Base-by-base conservation (phyloP, 2,329 filamentous ascomycete genomes). In the Exophiala calicioides region DNA sequence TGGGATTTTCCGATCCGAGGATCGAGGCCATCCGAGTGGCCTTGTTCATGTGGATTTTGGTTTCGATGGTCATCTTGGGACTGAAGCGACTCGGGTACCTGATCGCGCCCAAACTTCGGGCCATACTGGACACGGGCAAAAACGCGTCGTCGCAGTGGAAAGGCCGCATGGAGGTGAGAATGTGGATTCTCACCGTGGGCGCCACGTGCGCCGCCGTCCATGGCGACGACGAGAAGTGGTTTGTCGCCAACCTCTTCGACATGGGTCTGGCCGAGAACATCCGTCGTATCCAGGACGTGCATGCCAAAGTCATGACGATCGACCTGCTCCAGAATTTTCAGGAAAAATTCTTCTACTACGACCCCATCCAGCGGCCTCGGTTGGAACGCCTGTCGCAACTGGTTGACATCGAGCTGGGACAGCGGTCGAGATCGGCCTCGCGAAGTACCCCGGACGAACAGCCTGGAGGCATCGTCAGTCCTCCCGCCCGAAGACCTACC, bases 261-360 rank as follows among this genome's bases (percentile, higher is more conserved):
- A 40, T 54, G 7, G 42, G 52, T 7, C 23, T 52, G 10, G 23
- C 38, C 3, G 42, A 52, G 20, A 35, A 55, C 20, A 38, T 50
- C 16, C 39, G 37, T 26, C 35, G 36, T 8, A 31, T 42, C 40
- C 42, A 37, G 29, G 31, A 49, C 15, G 39, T 13, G 16, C 43
- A 48, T 32, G 45, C 45, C 13, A 26, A 44, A 12, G 18, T 49
- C 5, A 47, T 43, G 33, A 52, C 43, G 12, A n/a, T 36, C 5
- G 45, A 54, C 37, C 38, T 50, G 6, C 39, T 57, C 31, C 46
- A 26, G 27, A 43, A 41, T 13, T 52, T 57, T 33, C 46, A 54
- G 27, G 46, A 47, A n/a, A 52, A 43, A 16, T 57, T 55, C 40
- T 57, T 57, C 36, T 57, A 54, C 37, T 51, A 55, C 36, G 51